Evolutionary conservation across 1,284 basidiomycete species (phyloP), one percentile per base, ranked within the genome.

Genomic region (Austroboletus rostrupii): DNA sequence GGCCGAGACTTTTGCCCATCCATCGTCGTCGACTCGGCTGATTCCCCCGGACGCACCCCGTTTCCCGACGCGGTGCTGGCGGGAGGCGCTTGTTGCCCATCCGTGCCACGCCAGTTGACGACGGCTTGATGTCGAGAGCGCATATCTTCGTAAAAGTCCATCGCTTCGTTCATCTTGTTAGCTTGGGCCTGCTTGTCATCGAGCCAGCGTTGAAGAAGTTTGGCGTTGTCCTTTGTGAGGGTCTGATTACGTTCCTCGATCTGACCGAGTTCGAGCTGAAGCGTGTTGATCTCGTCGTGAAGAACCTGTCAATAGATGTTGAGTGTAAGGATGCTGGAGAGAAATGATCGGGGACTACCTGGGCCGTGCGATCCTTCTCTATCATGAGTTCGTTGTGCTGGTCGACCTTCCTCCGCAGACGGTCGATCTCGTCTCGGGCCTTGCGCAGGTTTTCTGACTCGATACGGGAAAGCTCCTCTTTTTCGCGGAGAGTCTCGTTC

Each of bases 101-200:
- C 73, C 5, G 71, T 69, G 32, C 81, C 76, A 52, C 78, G 72
- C 78, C 76, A 81, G 54, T 73, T 78, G 33, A 77, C 58, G 0
- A 78, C 74, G 4, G 79, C 74, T 55, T 85, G 76, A 58, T 82
- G 82, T 49, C 77, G 78, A 33, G 85, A 80, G 52, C 83, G 83
- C 81, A 90, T 83, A 56, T 85, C 83, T 66, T 90, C 87, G 61
- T 90, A 90, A 66, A 88, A 88, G 51, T 86, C 77, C 62, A 91
- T 90, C 16, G 85, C 89, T 59, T 91, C 90, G 71, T 99, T 98
- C 90, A 99, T 92, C 73, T 85, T 86, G 67, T 95, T 92, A 6
- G 88, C 96, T 62, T 95, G 93, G 14, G 82, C 75, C 64, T 97
- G 92, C 74, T 97, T 97, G 58, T 89, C 87, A 66, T 97, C 94